These are phyloP conservation scores for Ceratocystis papillata DNA, from an alignment of 2,329 filamentous ascomycete genomes.

Conservation along the genomic window DNA sequence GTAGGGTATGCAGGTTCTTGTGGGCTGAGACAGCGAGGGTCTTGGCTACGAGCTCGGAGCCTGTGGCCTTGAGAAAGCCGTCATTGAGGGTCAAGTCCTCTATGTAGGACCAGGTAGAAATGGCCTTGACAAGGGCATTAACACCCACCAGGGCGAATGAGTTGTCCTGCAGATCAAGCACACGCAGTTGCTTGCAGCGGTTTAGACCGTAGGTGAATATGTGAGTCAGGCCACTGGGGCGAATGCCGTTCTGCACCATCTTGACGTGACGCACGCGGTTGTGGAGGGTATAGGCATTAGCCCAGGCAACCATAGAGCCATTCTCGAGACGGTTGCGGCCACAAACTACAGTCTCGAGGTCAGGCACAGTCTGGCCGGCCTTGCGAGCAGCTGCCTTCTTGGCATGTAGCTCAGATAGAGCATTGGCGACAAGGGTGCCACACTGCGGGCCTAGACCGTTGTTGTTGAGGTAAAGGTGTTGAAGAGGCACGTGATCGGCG, in stretches of 20 bases:
- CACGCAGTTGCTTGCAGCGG: slow-evolving; percentile 55
- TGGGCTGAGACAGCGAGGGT: slow-evolving; percentile 68
- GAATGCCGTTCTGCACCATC: slow-evolving; percentile 98
- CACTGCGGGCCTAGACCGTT: slow-evolving; percentile 91
- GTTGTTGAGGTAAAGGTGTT: slow-evolving; percentile 94
- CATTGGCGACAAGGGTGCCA: slow-evolving; percentile 78
- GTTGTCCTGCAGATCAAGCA: slow-evolving; percentile 92
- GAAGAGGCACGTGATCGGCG: slow-evolving; percentile 73
- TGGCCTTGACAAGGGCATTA: slow-evolving; percentile 62
- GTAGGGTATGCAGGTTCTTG: slow-evolving; percentile 64
- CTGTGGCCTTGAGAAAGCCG: slow-evolving; percentile 69
- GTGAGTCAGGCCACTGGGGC: slow-evolving; percentile 79
- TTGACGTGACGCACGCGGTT: slow-evolving; percentile 72
- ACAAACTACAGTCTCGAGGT: slow-evolving; percentile 93
- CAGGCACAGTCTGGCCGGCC: slow-evolving; percentile 58
- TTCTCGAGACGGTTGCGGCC: slow-evolving; percentile 93
- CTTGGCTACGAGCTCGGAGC: slow-evolving; percentile 60
- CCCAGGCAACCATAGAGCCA: slow-evolving; percentile 93
- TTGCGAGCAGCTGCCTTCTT: slow-evolving; percentile 73
- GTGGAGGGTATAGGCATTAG: slow-evolving; percentile 73
- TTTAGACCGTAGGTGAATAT: slow-evolving; percentile 69
- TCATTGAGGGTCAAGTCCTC: slow-evolving; percentile 82
- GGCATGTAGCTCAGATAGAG: slow-evolving; percentile 67
- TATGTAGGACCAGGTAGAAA: slow-evolving; percentile 62
- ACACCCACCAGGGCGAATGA: slow-evolving; percentile 81